phyloP scores from a whole-genome alignment of 2,329 filamentous ascomycete genomes.

The Penicillium nordicum region DNA sequence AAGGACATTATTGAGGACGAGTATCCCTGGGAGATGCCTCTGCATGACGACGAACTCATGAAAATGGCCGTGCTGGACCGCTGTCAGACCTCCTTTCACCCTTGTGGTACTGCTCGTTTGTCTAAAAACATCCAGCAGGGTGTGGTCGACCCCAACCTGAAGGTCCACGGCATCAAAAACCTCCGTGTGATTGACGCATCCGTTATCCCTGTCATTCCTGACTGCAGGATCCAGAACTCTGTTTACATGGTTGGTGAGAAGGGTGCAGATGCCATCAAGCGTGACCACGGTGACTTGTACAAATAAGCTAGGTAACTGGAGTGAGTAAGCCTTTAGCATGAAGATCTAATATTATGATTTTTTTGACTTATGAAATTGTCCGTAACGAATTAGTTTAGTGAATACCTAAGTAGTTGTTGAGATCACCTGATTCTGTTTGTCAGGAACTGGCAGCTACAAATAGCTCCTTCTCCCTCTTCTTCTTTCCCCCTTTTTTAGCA shows the following conservation, averaged over 20 bases:
- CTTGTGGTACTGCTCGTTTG: conserved; percentile 55
- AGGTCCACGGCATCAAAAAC: conserved; percentile 53
- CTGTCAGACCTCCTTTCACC: conserved; percentile 53
- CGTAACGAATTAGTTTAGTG: too few species aligned
- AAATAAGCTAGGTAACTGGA: not conserved
- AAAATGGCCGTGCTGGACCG: conserved; percentile 55
- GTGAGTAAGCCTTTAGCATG: not conserved
- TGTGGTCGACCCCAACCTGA: conserved; percentile 51
- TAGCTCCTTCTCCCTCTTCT: too few species aligned
- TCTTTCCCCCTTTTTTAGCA: too few species aligned
- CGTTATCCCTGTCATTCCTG: conserved; percentile 53
- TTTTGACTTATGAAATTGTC: not conserved
- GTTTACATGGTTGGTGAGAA: conserved; percentile 61
- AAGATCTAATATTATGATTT: not conserved
- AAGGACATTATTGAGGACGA: conserved; percentile 39
- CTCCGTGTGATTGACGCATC: conserved; percentile 57
- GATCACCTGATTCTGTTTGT: too few species aligned
- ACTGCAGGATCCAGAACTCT: conserved; percentile 58
- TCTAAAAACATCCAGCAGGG: conserved; percentile 52
- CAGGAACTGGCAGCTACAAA: too few species aligned
- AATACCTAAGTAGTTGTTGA: too few species aligned
- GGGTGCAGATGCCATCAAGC: conserved; percentile 13
- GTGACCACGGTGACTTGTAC: not conserved
- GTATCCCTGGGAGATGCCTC: conserved; percentile 62
- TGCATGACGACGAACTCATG: conserved; percentile 56